phyloP scores from a whole-genome alignment of 306 rosid species.

The Cicer pinnatifidum region DNA sequence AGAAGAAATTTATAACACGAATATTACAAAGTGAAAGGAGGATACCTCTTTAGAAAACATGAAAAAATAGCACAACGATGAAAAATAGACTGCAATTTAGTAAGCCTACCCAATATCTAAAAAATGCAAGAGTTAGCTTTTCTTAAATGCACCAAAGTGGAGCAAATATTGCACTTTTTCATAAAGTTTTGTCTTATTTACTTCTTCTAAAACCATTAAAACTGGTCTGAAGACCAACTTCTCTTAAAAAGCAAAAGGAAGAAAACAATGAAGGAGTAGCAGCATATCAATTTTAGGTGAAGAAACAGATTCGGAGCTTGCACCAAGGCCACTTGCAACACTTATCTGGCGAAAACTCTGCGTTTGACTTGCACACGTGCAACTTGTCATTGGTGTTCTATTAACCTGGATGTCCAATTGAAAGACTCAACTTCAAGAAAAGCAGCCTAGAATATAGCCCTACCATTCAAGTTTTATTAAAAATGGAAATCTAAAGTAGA shows the following conservation, averaged over 20 bases:
- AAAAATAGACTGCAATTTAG: not conserved
- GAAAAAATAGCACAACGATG: not conserved
- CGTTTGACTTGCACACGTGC: not conserved
- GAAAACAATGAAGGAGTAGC: not conserved
- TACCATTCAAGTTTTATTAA: too few species aligned
- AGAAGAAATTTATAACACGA: too few species aligned
- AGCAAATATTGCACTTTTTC: slow-evolving; percentile 2
- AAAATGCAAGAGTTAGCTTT: not conserved
- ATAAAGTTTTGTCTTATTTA: not conserved
- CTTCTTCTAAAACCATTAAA: slow-evolving; percentile 1
- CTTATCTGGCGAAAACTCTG: not conserved
- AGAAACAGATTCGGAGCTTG: not conserved
- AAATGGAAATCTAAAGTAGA: not conserved
- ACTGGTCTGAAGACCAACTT: not conserved
- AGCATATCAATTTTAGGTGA: not conserved
- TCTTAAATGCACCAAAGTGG: not conserved
- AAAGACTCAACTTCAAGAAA: not conserved
- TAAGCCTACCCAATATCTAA: not conserved
- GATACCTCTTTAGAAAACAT: too few species aligned
- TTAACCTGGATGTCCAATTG: not conserved
- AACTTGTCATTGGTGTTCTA: not conserved
- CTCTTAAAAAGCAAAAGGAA: not conserved
- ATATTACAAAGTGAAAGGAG: not conserved
- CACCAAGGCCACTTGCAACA: not conserved
- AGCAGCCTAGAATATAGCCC: not conserved